Conservation (phyloP, 768 basidiomycete species). For the Strobilomyces confusus region DNA sequence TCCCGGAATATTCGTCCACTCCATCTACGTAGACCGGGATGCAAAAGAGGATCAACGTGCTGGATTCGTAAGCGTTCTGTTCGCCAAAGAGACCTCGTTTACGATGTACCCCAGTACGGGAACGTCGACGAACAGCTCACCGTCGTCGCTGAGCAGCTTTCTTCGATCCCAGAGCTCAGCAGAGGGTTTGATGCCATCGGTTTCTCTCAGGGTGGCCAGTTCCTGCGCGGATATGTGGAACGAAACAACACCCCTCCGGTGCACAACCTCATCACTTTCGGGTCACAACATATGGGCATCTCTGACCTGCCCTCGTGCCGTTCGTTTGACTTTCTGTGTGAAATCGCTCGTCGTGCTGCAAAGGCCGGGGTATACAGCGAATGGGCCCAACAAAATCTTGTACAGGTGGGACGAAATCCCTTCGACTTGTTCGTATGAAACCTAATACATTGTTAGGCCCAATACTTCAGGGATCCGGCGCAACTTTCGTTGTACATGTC, state of each 20-base stretch:
- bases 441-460: constrained; percentile 49
- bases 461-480: constrained; percentile 77
- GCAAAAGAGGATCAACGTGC: constrained; percentile 61
- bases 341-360: constrained; percentile 57
- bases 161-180: constrained; percentile 57
- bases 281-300: constrained; percentile 84
- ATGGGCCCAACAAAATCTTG: constrained; percentile 73
- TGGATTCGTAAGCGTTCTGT: constrained; percentile 56
- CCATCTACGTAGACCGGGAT: constrained; percentile 62
- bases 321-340: constrained; percentile 65
- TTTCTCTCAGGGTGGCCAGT: constrained; percentile 88
- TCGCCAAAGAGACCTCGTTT: neutral
- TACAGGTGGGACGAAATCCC: constrained; percentile 49
- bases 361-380: constrained; percentile 62
- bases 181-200: constrained; percentile 83
- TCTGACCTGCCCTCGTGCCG: constrained; percentile 69
- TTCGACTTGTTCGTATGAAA: constrained; percentile 1
- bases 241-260: constrained; percentile 69
- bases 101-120: constrained; percentile 54
- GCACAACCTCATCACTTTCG: constrained; percentile 82
- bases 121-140: constrained; percentile 69
- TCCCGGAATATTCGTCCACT: constrained; percentile 75
- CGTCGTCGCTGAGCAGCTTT: constrained; percentile 60
- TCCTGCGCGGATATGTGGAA: constrained; percentile 82
- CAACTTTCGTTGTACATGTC: constrained; percentile 55